Evolutionary conservation across 129 eudicot genomes (phyloP), one percentile per base, ranked within the genome.

Genomic region (Helianthus tuberosus): DNA sequence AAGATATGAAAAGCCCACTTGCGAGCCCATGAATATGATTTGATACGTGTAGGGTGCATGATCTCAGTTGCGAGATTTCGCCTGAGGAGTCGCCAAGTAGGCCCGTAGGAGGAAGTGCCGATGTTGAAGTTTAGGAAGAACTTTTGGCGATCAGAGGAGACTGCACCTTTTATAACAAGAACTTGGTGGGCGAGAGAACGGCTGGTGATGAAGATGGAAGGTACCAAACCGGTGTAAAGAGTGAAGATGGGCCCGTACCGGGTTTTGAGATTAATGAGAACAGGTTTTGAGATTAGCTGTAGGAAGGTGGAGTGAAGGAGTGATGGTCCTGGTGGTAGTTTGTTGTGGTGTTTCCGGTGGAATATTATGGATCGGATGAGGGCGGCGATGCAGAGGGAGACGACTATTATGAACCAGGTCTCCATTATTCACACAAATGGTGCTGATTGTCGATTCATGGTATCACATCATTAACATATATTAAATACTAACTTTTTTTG

Each of bases 241-340:
- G 88, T 75, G 80, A 87, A 15, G 67, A 89, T 35, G 5, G 92
- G 90, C 0, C 96, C 96, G 66, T 89, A 80, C 6, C 43, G 64
- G 61, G 72, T 20, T 20, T 72, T 80, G 50, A 89, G 69, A 4
- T 47, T 29, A 13, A 76, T 27, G 74, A 86, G 55, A 58, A 68
- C 17, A 3, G 39, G 53, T 57, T 74, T 83, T 15, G 44, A 32
- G 36, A 32, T 55, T 29, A 83, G 74, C 57, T 78, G 55, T 11
- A 83, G 11, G 8, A 76, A 32, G 71, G 8, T 73, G 13, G 64
- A 80, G 68, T 11, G 52, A n/a, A 46, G 83, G 74, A 39, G 46
- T 0, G 52, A 29, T 5, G 95, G 95, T 1, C 91, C 95, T 25
- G 95, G 95, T 16, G 95, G 95, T 16, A 86, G 90, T 2, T 57